These are phyloP conservation scores for Avena atlantica DNA, from an alignment of 176 grass and related monocot genomes.

Conservation along the genomic window DNA sequence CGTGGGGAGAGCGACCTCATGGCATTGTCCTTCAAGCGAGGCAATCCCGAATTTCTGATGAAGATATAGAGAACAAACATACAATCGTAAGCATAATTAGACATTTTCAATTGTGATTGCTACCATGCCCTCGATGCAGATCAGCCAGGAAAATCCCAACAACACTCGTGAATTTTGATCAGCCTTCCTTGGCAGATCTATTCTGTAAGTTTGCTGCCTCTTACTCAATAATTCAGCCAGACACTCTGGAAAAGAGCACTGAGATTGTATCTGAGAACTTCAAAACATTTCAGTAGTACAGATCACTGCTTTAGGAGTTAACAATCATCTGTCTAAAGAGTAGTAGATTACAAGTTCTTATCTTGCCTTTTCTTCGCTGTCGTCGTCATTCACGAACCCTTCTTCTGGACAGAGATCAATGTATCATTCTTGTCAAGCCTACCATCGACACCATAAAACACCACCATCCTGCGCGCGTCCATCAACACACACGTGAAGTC, in stretches of 20 bases:
- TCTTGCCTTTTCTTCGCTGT: neutral
- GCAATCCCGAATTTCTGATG: neutral
- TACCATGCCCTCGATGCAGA: constrained; percentile 9
- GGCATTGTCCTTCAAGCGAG: too few species aligned
- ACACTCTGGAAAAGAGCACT: neutral
- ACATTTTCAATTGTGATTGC: constrained; percentile 2
- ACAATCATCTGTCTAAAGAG: neutral
- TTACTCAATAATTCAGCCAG: neutral
- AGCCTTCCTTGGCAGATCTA: neutral
- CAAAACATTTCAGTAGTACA: neutral
- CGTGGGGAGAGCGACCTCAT: too few species aligned
- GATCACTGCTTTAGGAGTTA: neutral
- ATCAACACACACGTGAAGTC: too few species aligned
- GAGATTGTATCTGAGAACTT: neutral
- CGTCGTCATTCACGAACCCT: too few species aligned
- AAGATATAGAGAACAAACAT: neutral
- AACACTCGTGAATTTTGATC: neutral
- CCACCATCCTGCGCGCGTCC: too few species aligned
- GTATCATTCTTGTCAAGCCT: too few species aligned
- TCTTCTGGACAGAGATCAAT: too few species aligned
- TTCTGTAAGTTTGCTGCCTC: neutral
- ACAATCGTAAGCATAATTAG: neutral
- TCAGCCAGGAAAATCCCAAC: constrained; percentile 36
- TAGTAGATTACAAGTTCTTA: neutral
- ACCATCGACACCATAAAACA: too few species aligned